These are phyloP conservation scores for Paramecium sexaurelia DNA, from an alignment of 73 alveolate species.

Conservation along the genomic window DNA sequence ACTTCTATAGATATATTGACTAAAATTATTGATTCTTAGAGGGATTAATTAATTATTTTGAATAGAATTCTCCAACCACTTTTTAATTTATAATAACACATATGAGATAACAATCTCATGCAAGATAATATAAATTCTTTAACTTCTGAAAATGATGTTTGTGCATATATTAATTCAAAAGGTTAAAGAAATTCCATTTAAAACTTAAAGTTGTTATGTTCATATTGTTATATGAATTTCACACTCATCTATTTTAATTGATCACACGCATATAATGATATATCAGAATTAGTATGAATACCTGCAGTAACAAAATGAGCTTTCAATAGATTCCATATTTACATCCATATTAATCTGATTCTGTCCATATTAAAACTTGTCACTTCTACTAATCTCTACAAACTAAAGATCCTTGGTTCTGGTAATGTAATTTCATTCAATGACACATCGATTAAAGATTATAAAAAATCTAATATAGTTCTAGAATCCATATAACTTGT, in stretches of 20 bases:
- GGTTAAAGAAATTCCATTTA: slow-evolving; percentile 86
- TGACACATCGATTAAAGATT: slow-evolving; percentile 40
- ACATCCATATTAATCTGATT: slow-evolving; percentile 80
- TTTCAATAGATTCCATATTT: slow-evolving; percentile 73
- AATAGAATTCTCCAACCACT: slow-evolving; percentile 60
- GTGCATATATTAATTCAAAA: slow-evolving; percentile 67
- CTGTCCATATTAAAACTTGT: slow-evolving; percentile 87
- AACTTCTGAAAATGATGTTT: slow-evolving; percentile 21
- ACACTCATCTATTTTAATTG: slow-evolving; percentile 82
- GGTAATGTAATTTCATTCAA: neutral
- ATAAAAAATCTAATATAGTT: neutral
- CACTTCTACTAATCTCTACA: slow-evolving; percentile 80
- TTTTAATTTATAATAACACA: slow-evolving; percentile 36
- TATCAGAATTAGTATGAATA: slow-evolving; percentile 40
- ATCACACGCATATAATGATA: slow-evolving; percentile 73
- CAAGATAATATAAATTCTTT: slow-evolving; percentile 59
- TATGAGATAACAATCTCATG: slow-evolving; percentile 50
- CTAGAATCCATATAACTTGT: slow-evolving; percentile 38
- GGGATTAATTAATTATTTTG: neutral
- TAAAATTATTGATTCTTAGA: neutral
- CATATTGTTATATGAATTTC: slow-evolving; percentile 78
- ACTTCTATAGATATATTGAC: neutral
- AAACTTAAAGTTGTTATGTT: slow-evolving; percentile 73
- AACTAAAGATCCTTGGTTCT: slow-evolving; percentile 76
- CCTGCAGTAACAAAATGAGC: slow-evolving; percentile 81